Evolutionary conservation across 352 stramenopile species (phyloP).

Genomic region (Pythium volutum): DNA sequence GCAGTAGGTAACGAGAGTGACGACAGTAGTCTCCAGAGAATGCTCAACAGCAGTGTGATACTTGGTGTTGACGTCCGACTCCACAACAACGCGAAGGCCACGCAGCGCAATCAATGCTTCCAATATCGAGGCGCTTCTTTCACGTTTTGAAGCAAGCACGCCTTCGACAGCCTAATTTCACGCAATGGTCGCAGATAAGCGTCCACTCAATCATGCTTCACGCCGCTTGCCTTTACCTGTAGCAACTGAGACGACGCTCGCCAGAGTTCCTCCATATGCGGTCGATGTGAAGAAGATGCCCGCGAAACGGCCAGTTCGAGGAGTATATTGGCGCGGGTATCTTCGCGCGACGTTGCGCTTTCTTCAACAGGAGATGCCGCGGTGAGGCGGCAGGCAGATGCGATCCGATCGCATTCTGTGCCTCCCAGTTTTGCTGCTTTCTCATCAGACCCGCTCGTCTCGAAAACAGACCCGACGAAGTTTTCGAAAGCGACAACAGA

Average conservation of each 20-base stretch:
- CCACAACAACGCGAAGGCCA: conserved; percentile 6
- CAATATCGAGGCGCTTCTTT: background rate
- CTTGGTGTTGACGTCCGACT: background rate
- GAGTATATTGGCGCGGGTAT: background rate
- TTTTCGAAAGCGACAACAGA: conserved; percentile 5
- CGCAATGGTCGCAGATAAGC: background rate
- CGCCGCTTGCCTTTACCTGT: background rate
- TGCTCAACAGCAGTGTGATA: background rate
- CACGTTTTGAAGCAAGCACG: background rate
- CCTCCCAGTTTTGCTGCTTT: background rate
- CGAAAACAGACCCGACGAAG: conserved; percentile 7
- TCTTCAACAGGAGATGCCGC: background rate
- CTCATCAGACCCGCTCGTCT: background rate
- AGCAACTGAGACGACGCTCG: background rate
- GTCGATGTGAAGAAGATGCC: background rate
- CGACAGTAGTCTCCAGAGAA: background rate
- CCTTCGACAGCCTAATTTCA: background rate
- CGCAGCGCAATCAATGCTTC: conserved; percentile 11
- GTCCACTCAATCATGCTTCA: background rate
- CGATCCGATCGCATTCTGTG: background rate
- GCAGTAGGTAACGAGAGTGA: background rate
- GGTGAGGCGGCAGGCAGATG: background rate
- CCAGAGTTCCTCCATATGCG: background rate
- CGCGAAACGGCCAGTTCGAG: background rate
- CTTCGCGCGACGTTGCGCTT: background rate